phyloP scores from a whole-genome alignment of 164 flowering plant genomes.

The Warburgia ugandensis region DNA sequence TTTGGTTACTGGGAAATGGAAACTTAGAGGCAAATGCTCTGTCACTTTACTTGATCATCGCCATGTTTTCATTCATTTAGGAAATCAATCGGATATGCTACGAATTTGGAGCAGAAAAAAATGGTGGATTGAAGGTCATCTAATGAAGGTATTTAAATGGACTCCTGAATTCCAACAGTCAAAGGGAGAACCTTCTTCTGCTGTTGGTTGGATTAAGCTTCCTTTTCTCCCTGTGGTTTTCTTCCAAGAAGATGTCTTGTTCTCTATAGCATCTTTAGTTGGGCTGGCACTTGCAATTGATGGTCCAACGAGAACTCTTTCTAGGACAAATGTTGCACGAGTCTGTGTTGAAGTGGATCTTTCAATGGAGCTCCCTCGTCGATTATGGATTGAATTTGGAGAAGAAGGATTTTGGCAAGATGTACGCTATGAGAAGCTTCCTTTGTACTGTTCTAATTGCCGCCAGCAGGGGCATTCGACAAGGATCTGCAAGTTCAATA shows the following conservation, averaged over 20 bases:
- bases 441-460: constrained; percentile 1
- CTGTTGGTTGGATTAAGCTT: constrained; percentile 1
- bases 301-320: background rate
- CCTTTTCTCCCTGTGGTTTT: constrained; percentile 1
- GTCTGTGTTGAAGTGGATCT: constrained; percentile 6
- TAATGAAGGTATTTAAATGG: constrained; percentile 9
- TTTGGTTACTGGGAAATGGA: no score
- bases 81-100: no score
- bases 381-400: background rate
- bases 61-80: no score
- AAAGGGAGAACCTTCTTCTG: background rate
- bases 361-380: background rate
- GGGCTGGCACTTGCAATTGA: constrained; percentile 3
- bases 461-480: background rate
- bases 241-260: background rate
- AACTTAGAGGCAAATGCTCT: no score
- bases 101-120: no score
- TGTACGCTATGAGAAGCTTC: background rate
- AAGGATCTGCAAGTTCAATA: background rate
- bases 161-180: background rate
- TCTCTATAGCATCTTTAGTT: background rate
- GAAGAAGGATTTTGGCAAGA: constrained; percentile 7
- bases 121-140: no score
- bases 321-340: constrained; percentile 1
- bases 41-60: no score